These are phyloP conservation scores for Speleostelium caveatum DNA, from an alignment of 78 protist genomes.

Conservation along the genomic window DNA sequence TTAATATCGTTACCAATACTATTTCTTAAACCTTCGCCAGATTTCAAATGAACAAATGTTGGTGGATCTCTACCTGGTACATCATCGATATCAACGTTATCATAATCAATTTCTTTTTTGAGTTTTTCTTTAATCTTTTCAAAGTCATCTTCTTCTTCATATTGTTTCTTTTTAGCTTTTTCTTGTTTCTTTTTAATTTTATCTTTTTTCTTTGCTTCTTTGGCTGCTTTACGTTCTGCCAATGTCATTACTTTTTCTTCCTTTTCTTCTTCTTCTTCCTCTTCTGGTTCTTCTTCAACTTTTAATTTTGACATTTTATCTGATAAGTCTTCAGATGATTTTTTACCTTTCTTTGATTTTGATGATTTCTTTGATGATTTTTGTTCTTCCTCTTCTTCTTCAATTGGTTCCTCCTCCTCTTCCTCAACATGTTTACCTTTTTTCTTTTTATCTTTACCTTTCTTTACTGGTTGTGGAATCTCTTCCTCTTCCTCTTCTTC, in stretches of 20 bases:
- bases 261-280: conserved; percentile 48
- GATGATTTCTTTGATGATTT: conserved; percentile 2
- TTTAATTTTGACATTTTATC: no score
- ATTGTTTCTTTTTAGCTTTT: conserved; percentile 60
- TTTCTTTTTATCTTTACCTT: conserved; percentile 50
- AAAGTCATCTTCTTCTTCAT: conserved; percentile 41
- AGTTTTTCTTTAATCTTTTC: conserved; percentile 30
- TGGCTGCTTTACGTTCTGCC: conserved; percentile 61
- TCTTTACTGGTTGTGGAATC: conserved; percentile 25
- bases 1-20: conserved; percentile 77
- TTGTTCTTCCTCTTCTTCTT: conserved; percentile 3
- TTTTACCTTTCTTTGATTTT: background rate
- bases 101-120: conserved; percentile 55
- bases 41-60: conserved; percentile 58
- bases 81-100: conserved; percentile 58
- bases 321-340: background rate
- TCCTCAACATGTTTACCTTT: conserved; percentile 35
- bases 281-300: conserved; percentile 36
- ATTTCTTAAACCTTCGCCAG: conserved; percentile 36
- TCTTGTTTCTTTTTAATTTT: conserved; percentile 43
- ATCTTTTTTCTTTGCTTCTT: conserved; percentile 18
- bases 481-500: conserved; percentile 63
- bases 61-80: conserved; percentile 74
- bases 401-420: conserved; percentile 53
- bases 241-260: conserved; percentile 47